Base-by-base conservation (phyloP, 2,329 filamentous ascomycete genomes). In the Penicillium freii region DNA sequence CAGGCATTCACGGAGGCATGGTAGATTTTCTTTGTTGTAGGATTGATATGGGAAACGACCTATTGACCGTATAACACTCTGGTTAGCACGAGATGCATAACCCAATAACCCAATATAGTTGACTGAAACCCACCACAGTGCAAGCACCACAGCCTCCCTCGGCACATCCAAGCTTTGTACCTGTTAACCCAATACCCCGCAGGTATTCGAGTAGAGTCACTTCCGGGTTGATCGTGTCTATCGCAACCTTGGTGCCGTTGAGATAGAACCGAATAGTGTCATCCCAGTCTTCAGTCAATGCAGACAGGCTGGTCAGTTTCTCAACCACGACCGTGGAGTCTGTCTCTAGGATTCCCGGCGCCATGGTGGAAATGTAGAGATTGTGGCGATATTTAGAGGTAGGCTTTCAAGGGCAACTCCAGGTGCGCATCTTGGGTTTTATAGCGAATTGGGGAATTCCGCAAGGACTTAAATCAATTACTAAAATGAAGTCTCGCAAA, bases 1-100 rank as follows among this genome's bases (percentile, higher is more conserved):
- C 94, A 99, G 42, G 94, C 94, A 73, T 99, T 99, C 58, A 97
- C 91, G 53, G 91, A 95, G 56, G 94, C 94, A 80, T 99, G 93
- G 71, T 97, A 97, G 66, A 97, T 90, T 72, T 90, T 84, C 69
- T 90, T 90, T 6, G 92, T 97, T 4, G 91, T 96, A 1, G 92
- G 92, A 70, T 97, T 97, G 71, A 88, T 88, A 74, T 97, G 92
- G 61, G 91, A 96, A 40, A 99, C 84, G 31, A 99, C 83, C 81
- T 84, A 66, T 50, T 15, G 65, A 65, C 23, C 27, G 43, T 10
- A 51, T 50, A 19, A 38, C 15, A 10, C 9, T 25, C 62, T 58
- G 3, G 69, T 70, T 57, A 75, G 52, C 25, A 21, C 42, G 9
- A 47, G 13, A 13, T 38, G 36, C 36, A n/a, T 51, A 43, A 7